Evolutionary conservation across 345 rosid species (phyloP).

Genomic region (Conringia planisiliqua): DNA sequence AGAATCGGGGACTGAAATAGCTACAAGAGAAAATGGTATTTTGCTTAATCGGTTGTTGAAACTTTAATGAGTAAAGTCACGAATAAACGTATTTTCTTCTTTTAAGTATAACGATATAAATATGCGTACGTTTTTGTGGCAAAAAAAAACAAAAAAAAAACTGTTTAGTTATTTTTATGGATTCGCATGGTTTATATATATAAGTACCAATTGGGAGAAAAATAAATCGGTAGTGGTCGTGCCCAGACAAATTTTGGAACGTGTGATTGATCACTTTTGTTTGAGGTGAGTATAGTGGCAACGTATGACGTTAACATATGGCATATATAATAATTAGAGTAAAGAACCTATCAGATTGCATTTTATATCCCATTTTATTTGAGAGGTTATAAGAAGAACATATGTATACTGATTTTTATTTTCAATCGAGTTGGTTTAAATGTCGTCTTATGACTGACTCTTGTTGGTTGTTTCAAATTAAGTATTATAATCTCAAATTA

Average conservation of each 20-base stretch:
- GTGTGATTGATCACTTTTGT: slow-evolving; percentile 10
- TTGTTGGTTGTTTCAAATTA: neutral
- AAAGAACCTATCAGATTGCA: slow-evolving; percentile 4
- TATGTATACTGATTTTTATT: neutral
- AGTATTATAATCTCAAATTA: neutral
- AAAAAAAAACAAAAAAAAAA: no score
- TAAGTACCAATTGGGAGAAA: neutral
- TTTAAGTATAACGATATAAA: neutral
- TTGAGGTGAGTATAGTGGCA: slow-evolving; percentile 25
- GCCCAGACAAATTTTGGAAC: slow-evolving; percentile 14
- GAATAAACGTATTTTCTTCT: slow-evolving; percentile 6
- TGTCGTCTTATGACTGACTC: neutral
- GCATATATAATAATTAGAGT: slow-evolving; percentile 4
- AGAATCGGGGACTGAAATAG: neutral
- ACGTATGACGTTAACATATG: slow-evolving; percentile 28
- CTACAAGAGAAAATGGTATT: neutral
- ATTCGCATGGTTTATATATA: neutral
- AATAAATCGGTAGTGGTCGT: neutral
- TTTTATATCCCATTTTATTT: slow-evolving; percentile 15
- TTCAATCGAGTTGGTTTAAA: neutral
- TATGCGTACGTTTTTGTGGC: neutral
- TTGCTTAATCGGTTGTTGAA: slow-evolving; percentile 21
- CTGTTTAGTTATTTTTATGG: neutral
- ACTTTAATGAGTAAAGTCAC: slow-evolving; percentile 6
- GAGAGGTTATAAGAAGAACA: neutral